Evolutionary conservation across 257 asterid species (phyloP).

Genomic region (Cordia subcordata): DNA sequence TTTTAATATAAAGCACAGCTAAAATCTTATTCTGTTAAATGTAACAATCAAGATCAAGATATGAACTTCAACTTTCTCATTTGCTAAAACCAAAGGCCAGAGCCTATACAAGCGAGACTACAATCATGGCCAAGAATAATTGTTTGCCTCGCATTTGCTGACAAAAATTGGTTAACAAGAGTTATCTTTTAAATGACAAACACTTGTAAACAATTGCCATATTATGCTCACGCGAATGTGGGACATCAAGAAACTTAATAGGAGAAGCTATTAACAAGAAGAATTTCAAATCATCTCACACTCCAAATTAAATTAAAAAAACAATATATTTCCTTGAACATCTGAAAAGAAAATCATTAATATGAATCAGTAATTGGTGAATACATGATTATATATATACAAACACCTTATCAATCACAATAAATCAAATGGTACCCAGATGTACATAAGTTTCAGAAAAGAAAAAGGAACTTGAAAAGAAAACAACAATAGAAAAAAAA

Average conservation of each 20-base stretch:
- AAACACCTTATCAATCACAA: neutral
- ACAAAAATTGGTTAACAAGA: neutral
- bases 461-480: constrained; percentile 4
- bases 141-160: neutral
- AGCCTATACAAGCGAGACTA: too few species aligned
- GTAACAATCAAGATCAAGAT: neutral
- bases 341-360: neutral
- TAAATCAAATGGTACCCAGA: too few species aligned
- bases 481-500: neutral
- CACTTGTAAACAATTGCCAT: neutral
- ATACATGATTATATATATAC: too few species aligned
- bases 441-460: too few species aligned
- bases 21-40: neutral
- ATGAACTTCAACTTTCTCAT: constrained; percentile 1
- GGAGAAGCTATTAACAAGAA: neutral
- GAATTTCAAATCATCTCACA: neutral
- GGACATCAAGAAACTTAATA: too few species aligned
- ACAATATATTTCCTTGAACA: neutral
- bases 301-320: neutral
- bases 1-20: neutral
- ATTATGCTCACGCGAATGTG: too few species aligned
- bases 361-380: neutral
- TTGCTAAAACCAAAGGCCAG: neutral
- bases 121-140: too few species aligned
- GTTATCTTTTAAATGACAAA: too few species aligned